phyloP scores from a whole-genome alignment of 257 asterid genomes.

The Solanum etuberosum region DNA sequence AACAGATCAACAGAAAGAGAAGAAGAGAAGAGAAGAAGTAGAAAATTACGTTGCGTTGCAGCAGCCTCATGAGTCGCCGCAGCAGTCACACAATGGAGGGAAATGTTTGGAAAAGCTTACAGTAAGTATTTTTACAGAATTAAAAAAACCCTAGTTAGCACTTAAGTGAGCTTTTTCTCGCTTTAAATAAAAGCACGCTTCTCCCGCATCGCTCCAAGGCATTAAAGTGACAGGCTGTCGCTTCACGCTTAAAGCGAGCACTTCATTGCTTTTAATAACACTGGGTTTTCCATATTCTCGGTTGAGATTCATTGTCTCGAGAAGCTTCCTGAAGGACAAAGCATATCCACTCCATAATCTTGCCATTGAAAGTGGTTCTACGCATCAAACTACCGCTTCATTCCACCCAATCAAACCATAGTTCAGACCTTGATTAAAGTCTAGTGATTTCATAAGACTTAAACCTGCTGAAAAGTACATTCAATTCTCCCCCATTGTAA shows the following conservation, averaged over 20 bases:
- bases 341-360: not conserved
- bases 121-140: not conserved
- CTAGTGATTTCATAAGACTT: not conserved
- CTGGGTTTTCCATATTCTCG: not conserved
- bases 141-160: not conserved
- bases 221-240: not conserved
- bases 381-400: not conserved
- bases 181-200: not conserved
- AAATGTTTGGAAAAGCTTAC: not conserved
- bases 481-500: not conserved
- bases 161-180: not conserved
- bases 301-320: not conserved
- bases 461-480: not conserved
- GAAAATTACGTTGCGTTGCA: not conserved
- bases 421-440: not conserved
- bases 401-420: not conserved
- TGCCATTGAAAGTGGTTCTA: not conserved
- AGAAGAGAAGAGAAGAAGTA: not conserved
- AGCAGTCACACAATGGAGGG: not conserved
- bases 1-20: not conserved
- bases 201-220: not conserved
- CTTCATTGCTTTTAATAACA: not conserved
- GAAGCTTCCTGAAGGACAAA: not conserved
- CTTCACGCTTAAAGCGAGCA: not conserved
- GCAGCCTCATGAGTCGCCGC: not conserved